phyloP scores from a whole-genome alignment of 768 basidiomycete genomes.

The Mrakia frigida region DNA sequence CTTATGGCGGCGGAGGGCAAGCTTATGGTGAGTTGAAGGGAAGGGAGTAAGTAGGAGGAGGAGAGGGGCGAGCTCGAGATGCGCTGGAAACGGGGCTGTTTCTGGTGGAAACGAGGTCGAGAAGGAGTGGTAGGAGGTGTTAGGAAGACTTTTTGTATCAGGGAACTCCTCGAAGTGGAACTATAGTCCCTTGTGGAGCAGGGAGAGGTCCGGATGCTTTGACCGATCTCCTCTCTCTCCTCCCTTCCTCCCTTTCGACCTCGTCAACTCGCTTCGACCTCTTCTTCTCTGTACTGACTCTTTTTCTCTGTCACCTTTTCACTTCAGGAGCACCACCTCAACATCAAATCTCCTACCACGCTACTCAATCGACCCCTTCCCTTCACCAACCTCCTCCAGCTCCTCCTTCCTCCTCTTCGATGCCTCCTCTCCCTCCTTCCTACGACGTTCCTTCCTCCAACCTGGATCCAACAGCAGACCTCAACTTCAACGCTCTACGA shows the following conservation, averaged over 20 bases:
- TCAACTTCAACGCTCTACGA: constrained; percentile 53
- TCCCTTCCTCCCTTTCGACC: background rate
- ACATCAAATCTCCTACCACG: background rate
- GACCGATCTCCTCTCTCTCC: constrained; percentile 1
- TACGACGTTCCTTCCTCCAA: background rate
- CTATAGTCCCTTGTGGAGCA: background rate
- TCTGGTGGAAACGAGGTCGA: background rate
- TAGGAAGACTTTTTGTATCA: background rate
- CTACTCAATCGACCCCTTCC: background rate
- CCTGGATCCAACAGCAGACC: constrained; percentile 13
- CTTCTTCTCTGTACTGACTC: background rate
- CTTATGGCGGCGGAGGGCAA: background rate
- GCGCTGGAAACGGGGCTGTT: background rate
- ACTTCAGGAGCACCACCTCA: background rate
- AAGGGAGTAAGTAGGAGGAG: background rate
- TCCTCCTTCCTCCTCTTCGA: background rate
- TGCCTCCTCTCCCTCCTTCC: constrained; percentile 2
- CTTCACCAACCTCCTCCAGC: constrained; percentile 3
- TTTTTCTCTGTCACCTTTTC: background rate
- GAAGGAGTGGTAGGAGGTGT: background rate
- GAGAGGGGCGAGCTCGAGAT: constrained; percentile 1
- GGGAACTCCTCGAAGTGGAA: background rate
- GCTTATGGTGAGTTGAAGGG: background rate
- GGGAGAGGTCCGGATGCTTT: background rate
- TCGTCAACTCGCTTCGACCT: background rate